Evolutionary conservation across 495 filamentous ascomycete genomes (phyloP).

Genomic region (Penicillium goetzii): DNA sequence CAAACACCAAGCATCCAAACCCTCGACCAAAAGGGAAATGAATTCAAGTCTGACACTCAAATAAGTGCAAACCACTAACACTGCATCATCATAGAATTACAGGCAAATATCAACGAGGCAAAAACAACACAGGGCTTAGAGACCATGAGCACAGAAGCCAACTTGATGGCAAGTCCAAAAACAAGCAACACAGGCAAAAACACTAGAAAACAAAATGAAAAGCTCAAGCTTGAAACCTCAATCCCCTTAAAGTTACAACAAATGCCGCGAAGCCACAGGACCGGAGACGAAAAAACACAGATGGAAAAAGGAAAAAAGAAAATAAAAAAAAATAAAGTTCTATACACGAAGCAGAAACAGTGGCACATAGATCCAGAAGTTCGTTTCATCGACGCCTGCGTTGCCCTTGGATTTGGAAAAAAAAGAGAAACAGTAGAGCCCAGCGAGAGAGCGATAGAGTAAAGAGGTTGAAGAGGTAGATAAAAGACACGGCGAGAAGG

Average conservation of each 20-base stretch:
- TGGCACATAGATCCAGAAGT: slow-evolving; percentile 30
- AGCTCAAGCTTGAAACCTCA: slow-evolving; percentile 11
- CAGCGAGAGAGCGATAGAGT: slow-evolving; percentile 8
- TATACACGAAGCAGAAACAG: slow-evolving; percentile 31
- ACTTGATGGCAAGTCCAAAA: slow-evolving; percentile 17
- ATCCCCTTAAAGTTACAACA: slow-evolving; percentile 41
- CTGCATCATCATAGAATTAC: slow-evolving; percentile 50
- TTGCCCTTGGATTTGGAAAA: slow-evolving; percentile 31
- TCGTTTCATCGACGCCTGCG: slow-evolving; percentile 32
- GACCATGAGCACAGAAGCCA: slow-evolving; percentile 29
- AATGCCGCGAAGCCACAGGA: slow-evolving; percentile 31
- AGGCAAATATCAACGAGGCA: slow-evolving; percentile 30
- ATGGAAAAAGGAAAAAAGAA: slow-evolving; percentile 12
- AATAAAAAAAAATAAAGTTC: slow-evolving; percentile 25
- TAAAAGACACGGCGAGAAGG: slow-evolving; percentile 12
- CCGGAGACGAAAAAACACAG: slow-evolving; percentile 12
- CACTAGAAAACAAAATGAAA: slow-evolving; percentile 21
- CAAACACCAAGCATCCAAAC: background rate
- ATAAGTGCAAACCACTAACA: slow-evolving; percentile 31
- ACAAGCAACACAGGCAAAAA: slow-evolving; percentile 16
- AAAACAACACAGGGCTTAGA: background rate
- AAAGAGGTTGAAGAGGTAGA: slow-evolving; percentile 4
- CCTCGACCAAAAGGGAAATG: slow-evolving; percentile 13
- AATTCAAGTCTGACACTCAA: slow-evolving; percentile 23
- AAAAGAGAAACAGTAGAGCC: slow-evolving; percentile 11